phyloP scores from a whole-genome alignment of 2,329 filamentous ascomycete genomes.

The Aspergillus eucalypticola region DNA sequence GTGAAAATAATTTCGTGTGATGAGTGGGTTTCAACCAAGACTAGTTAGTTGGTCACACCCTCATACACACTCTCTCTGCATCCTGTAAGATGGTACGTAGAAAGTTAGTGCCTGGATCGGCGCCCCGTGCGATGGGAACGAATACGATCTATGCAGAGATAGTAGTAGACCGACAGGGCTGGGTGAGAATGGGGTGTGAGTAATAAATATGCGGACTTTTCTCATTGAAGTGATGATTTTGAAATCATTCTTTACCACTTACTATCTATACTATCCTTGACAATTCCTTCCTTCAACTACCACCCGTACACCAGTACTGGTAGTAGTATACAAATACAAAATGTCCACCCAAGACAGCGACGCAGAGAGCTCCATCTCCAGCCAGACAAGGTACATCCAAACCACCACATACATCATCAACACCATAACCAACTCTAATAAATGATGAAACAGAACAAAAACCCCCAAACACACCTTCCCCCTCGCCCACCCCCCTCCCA shows the following conservation, averaged over 20 bases:
- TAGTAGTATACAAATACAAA: neutral
- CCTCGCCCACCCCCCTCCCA: conserved; percentile 34
- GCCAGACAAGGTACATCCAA: neutral
- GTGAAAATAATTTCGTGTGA: too few relatives aligned
- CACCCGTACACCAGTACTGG: neutral
- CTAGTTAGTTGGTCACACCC: neutral
- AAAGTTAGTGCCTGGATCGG: neutral
- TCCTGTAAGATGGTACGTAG: neutral
- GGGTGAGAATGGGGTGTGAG: too few relatives aligned
- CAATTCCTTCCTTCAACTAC: neutral
- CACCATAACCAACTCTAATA: neutral
- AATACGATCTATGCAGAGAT: conserved; percentile 3
- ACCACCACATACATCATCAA: neutral
- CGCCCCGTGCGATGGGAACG: neutral
- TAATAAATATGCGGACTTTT: neutral
- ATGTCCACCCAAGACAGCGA: neutral
- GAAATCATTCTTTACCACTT: neutral
- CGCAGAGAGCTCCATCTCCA: neutral
- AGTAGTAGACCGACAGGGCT: neutral
- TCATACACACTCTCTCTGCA: too few relatives aligned
- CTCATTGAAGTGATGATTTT: neutral
- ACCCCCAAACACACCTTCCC: conserved; percentile 29
- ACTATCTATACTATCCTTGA: neutral
- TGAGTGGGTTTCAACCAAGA: neutral
- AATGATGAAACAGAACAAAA: neutral